Evolutionary conservation across 805 yeast genomes (phyloP).

Genomic region (Teunomyces gatunensis): DNA sequence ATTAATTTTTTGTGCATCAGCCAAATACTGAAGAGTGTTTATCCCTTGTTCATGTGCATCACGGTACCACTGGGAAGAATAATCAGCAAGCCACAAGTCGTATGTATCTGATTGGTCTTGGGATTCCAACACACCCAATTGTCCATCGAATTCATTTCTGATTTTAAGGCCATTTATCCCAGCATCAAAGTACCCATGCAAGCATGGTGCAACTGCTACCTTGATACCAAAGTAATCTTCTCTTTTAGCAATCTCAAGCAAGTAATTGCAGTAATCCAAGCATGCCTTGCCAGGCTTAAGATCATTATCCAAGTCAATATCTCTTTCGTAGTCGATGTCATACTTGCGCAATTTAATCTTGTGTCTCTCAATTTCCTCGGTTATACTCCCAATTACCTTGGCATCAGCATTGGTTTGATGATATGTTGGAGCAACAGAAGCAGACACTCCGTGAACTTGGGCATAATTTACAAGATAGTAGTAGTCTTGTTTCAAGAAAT

Average conservation of each 20-base stretch:
- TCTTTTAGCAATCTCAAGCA: slow-evolving; percentile 49
- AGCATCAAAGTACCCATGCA: slow-evolving; percentile 69
- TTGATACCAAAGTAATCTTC: slow-evolving; percentile 64
- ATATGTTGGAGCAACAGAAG: slow-evolving; percentile 56
- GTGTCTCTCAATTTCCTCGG: slow-evolving; percentile 57
- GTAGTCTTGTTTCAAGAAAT: slow-evolving; percentile 63
- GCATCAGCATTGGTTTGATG: slow-evolving; percentile 51
- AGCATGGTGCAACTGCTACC: slow-evolving; percentile 71
- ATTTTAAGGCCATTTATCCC: slow-evolving; percentile 31
- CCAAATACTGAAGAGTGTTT: slow-evolving; percentile 43
- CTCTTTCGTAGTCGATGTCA: slow-evolving; percentile 39
- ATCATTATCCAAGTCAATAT: slow-evolving; percentile 38
- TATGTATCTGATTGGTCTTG: slow-evolving; percentile 30
- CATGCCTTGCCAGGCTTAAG: slow-evolving; percentile 57
- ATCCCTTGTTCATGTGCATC: slow-evolving; percentile 54
- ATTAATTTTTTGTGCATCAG: slow-evolving; percentile 31
- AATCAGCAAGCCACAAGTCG: slow-evolving; percentile 60
- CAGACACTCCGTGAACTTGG: slow-evolving; percentile 61
- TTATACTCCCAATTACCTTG: slow-evolving; percentile 48
- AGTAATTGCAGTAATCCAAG: slow-evolving; percentile 57
- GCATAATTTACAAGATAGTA: slow-evolving; percentile 68
- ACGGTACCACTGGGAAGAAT: slow-evolving; percentile 55
- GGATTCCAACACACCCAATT: slow-evolving; percentile 6
- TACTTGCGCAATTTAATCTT: slow-evolving; percentile 43
- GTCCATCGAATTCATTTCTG: slow-evolving; percentile 22